These are phyloP conservation scores for Dactylellina sp. DNA, from an alignment of 2,329 filamentous ascomycete species.

Conservation along the genomic window DNA sequence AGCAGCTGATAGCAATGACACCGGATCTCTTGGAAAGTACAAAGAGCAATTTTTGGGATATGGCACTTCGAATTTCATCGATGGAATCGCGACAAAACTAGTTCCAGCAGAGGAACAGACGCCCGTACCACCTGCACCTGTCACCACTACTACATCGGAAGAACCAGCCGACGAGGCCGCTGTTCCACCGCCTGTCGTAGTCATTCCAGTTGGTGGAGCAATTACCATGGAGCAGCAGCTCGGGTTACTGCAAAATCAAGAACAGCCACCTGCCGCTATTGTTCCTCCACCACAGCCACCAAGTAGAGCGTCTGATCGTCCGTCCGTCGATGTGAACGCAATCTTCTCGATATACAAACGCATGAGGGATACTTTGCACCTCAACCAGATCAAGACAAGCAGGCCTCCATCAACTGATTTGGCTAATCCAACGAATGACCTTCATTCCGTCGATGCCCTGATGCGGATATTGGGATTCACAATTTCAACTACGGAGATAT, in stretches of 20 bases:
- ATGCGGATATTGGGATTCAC: conserved; percentile 80
- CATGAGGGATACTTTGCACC: conserved; percentile 66
- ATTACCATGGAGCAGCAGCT: conserved; percentile 50
- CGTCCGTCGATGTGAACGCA: conserved; percentile 65
- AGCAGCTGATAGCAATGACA: conserved; percentile 62
- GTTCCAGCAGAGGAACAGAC: conserved; percentile 58
- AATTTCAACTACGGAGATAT: conserved; percentile 88
- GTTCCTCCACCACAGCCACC: conserved; percentile 63
- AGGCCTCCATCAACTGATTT: conserved; percentile 30
- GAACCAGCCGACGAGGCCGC: conserved; percentile 63
- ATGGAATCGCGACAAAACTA: conserved; percentile 66
- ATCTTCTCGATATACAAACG: conserved; percentile 73
- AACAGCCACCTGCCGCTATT: conserved; percentile 55
- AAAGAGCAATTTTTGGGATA: conserved; percentile 69
- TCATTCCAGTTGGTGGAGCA: conserved; percentile 57
- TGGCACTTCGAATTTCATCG: conserved; percentile 67
- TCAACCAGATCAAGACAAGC: conserved; percentile 63
- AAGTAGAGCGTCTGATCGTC: conserved; percentile 58
- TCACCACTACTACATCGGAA: conserved; percentile 9
- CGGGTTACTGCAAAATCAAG: conserved; percentile 41
- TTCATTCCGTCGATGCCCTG: conserved; percentile 69
- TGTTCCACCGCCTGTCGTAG: conserved; percentile 62
- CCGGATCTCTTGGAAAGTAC: conserved; percentile 62
- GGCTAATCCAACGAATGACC: conserved; percentile 42
- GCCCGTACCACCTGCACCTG: background rate